Conservation (phyloP, 2,329 filamentous ascomycete species). For the Myriosclerotinia duriaeana region DNA sequence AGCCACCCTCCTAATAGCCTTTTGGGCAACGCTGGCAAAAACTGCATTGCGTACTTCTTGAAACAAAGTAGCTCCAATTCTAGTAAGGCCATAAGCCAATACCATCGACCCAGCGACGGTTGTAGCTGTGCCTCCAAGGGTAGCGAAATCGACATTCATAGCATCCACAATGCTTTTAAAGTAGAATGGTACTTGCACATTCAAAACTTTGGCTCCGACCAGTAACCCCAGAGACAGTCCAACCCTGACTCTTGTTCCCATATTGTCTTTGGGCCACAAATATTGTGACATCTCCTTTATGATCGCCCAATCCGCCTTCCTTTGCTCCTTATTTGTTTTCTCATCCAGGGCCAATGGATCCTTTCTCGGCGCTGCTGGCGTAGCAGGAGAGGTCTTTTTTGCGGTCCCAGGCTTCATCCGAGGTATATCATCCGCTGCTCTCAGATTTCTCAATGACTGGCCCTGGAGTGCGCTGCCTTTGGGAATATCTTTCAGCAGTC, state of each 20-base stretch:
- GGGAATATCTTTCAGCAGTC: constrained; percentile 30
- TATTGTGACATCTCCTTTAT: constrained; percentile 98
- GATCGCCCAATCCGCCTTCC: constrained; percentile 96
- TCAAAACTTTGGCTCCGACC: constrained; percentile 88
- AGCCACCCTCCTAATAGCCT: constrained; percentile 88
- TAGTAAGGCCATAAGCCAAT: constrained; percentile 83
- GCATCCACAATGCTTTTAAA: constrained; percentile 97
- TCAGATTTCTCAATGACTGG: constrained; percentile 31
- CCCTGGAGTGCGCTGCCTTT: constrained; percentile 29
- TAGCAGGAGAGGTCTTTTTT: constrained; percentile 29
- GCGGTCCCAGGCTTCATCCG: constrained; percentile 34
- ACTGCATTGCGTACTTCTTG: constrained; percentile 94
- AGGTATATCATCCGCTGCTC: constrained; percentile 31
- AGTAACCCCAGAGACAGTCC: constrained; percentile 79
- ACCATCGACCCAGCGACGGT: constrained; percentile 92
- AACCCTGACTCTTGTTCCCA: constrained; percentile 81
- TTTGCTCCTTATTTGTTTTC: constrained; percentile 78
- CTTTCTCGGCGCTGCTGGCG: constrained; percentile 35
- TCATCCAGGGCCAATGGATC: constrained; percentile 65
- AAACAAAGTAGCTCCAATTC: constrained; percentile 85
- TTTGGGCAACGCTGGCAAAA: constrained; percentile 95
- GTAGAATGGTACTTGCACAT: constrained; percentile 98
- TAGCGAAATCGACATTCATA: constrained; percentile 93
- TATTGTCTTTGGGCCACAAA: constrained; percentile 88
- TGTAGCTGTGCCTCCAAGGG: constrained; percentile 81